Evolutionary conservation across 169 alveolate genomes (phyloP).

Genomic region (Plasmodium inui): DNA sequence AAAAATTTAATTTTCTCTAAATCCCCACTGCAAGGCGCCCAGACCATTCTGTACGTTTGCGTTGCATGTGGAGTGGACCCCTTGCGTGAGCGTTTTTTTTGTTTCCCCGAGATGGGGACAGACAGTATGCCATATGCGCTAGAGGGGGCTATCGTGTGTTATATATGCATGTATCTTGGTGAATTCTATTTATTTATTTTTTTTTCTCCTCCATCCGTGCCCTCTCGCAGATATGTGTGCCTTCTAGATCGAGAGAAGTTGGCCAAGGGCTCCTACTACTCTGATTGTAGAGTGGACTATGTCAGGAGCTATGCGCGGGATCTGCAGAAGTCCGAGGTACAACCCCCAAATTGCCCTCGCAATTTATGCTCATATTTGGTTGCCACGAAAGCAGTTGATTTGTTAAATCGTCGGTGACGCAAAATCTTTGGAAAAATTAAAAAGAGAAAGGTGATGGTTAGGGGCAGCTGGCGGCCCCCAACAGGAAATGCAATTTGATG

Average conservation of each 20-base stretch:
- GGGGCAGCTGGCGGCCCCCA: background rate
- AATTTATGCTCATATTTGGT: background rate
- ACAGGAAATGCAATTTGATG: no score
- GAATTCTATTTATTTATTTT: background rate
- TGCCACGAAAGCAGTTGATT: conserved; percentile 1
- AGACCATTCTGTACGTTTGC: conserved; percentile 52
- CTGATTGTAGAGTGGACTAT: conserved; percentile 59
- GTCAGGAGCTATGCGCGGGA: conserved; percentile 40
- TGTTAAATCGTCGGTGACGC: background rate
- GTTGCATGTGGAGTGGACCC: background rate
- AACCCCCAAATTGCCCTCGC: background rate
- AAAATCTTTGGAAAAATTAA: background rate
- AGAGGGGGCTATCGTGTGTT: background rate
- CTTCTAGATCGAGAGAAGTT: conserved; percentile 32
- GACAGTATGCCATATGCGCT: background rate
- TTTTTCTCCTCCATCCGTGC: background rate
- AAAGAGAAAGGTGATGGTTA: background rate
- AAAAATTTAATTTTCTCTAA: conserved; percentile 33
- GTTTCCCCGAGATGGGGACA: background rate
- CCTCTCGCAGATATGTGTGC: conserved; percentile 30
- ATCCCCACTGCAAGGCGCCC: conserved; percentile 72
- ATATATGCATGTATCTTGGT: background rate
- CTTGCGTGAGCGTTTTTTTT: background rate
- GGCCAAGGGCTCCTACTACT: conserved; percentile 62
- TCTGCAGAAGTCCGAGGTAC: conserved; percentile 37